A percentile compares a stretch with the other conserved stretches of the same genome.
phyloP scores from a whole-genome alignment of 1,284 basidiomycete genomes.

The Leccinum subfulvum region DNA sequence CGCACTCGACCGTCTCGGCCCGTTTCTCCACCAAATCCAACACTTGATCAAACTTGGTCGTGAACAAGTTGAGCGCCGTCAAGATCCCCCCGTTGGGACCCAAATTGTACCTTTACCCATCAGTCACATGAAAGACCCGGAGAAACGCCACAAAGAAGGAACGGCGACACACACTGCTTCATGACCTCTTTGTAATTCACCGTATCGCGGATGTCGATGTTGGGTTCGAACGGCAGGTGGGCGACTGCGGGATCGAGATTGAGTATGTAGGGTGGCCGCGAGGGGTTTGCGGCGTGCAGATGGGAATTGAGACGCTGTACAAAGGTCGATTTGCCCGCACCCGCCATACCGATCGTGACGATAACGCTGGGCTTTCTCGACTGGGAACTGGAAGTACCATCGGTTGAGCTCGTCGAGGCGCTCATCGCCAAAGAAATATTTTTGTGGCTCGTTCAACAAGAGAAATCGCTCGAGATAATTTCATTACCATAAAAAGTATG shows the following conservation, averaged over 20 bases:
- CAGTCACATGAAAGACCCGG: slow-evolving; percentile 17
- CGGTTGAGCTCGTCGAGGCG: slow-evolving; percentile 8
- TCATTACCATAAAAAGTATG: slow-evolving; percentile 24
- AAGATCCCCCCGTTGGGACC: slow-evolving; percentile 98
- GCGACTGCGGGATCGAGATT: slow-evolving; percentile 97
- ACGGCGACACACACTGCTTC: slow-evolving; percentile 83
- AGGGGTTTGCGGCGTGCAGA: slow-evolving; percentile 58
- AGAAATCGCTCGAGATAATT: background rate
- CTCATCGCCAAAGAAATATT: slow-evolving; percentile 12
- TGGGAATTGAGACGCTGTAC: slow-evolving; percentile 91
- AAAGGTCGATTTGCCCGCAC: slow-evolving; percentile 96
- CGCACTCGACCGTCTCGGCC: slow-evolving; percentile 83
- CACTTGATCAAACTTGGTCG: slow-evolving; percentile 99
- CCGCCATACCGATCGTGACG: slow-evolving; percentile 92
- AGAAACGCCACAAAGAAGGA: slow-evolving; percentile 11
- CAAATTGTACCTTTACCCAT: slow-evolving; percentile 78
- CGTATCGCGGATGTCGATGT: slow-evolving; percentile 98
- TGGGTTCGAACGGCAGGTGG: slow-evolving; percentile 88
- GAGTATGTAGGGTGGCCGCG: slow-evolving; percentile 88
- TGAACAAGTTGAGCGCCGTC: slow-evolving; percentile 96
- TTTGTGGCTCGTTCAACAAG: background rate
- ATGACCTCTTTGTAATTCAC: slow-evolving; percentile 98
- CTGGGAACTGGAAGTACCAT: slow-evolving; percentile 8
- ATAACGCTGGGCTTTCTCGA: slow-evolving; percentile 73
- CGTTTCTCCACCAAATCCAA: slow-evolving; percentile 90